These are phyloP conservation scores for Cynara cardunculus DNA, from an alignment of 129 eudicot species.

Conservation along the genomic window DNA sequence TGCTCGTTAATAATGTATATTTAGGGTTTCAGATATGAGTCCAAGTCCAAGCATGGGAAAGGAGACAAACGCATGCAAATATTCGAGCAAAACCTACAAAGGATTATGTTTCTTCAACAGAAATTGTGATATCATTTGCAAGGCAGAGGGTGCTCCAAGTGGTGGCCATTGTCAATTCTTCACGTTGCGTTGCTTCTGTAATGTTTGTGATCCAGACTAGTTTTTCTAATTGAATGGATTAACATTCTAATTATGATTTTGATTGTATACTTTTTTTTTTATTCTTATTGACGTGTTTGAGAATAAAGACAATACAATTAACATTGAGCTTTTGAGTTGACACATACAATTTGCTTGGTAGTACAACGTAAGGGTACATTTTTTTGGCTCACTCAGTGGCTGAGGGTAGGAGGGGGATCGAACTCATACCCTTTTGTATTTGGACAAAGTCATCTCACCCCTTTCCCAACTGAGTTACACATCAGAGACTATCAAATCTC, in stretches of 20 bases:
- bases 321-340: background rate
- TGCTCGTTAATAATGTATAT: background rate
- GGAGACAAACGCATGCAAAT: conserved; percentile 20
- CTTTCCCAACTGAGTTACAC: no score
- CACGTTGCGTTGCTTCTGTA: conserved; percentile 28
- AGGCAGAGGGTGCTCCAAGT: conserved; percentile 33
- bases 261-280: conserved; percentile 6
- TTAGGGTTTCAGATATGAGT: conserved; percentile 15
- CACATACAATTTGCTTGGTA: background rate
- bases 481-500: no score
- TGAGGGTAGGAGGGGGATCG: no score
- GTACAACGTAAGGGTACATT: no score
- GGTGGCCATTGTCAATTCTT: conserved; percentile 32
- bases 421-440: no score
- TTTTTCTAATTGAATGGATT: background rate
- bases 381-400: no score
- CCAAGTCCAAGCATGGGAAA: conserved; percentile 20
- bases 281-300: background rate
- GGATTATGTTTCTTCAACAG: conserved; percentile 26
- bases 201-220: conserved; percentile 30
- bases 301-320: background rate
- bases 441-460: no score
- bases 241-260: background rate
- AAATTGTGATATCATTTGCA: conserved; percentile 33
- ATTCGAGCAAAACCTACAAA: conserved; percentile 28